These are phyloP conservation scores for Coemansia sp. DNA, from an alignment of 192 early-diverging fungal species.

Conservation along the genomic window DNA sequence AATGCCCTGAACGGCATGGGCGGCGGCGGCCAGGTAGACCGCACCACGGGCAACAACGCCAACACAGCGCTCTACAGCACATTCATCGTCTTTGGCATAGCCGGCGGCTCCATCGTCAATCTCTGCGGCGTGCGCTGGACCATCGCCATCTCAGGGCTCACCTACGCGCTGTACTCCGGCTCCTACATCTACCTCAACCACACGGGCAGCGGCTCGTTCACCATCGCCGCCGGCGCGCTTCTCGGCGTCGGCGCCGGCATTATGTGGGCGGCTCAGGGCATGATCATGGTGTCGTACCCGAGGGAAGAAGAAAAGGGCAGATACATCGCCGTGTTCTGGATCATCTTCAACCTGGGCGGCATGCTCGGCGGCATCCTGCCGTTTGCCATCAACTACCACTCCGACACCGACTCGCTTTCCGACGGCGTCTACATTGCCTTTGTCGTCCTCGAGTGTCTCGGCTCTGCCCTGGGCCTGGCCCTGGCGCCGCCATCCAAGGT, in stretches of 20 bases:
- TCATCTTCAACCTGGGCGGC: conserved; percentile 82
- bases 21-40: conserved; percentile 63
- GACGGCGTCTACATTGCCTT: conserved; percentile 79
- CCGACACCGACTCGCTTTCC: conserved; percentile 28
- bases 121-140: conserved; percentile 70
- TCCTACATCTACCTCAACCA: conserved; percentile 73
- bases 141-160: conserved; percentile 63
- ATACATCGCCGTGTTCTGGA: conserved; percentile 85
- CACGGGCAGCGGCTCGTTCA: conserved; percentile 57
- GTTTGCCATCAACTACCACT: conserved; percentile 68
- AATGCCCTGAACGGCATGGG: conserved; percentile 67
- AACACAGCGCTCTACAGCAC: conserved; percentile 75
- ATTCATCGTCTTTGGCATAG: conserved; percentile 73
- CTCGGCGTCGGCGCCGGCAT: conserved; percentile 83
- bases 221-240: conserved; percentile 71
- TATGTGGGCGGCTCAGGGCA: conserved; percentile 73
- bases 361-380: conserved; percentile 74
- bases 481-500: conserved; percentile 66
- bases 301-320: conserved; percentile 75
- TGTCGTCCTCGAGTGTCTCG: conserved; percentile 71
- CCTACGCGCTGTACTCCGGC: conserved; percentile 74
- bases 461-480: conserved; percentile 58
- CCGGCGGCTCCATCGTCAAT: conserved; percentile 76
- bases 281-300: conserved; percentile 87
- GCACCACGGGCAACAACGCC: conserved; percentile 64